Base-by-base conservation (phyloP, 2,329 filamentous ascomycete species). In the Fusarium ambrosium region DNA sequence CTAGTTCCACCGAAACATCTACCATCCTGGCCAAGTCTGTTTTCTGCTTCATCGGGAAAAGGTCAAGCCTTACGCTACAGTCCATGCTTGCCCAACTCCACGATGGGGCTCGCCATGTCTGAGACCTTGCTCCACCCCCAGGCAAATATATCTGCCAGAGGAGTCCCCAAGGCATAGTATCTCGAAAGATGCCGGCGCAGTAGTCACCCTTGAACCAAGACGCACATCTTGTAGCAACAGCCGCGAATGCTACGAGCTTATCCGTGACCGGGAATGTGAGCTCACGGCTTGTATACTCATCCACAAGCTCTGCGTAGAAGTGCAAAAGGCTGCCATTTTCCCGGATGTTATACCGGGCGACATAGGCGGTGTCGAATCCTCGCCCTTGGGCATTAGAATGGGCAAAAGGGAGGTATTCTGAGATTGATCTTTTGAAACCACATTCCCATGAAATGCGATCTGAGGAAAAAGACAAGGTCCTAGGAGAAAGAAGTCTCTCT, bases 41-140 rank as follows among this genome's bases (percentile, higher is more conserved):
- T 18, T 24, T 11, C 16, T 20, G 20, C 3, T 43, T 32, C 2
- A 2, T 11, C 24, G 27, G 48, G 4, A 45, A 16, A 2, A 58
- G n/a, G 6, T 36, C 9, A 18, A 45, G n/a, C 55, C n/a, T 58
- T 20, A 18, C 59, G 32, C 18, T 4, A 24, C 20, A 18, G n/a
- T 67, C 45, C 20, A 58, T 13, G 22, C 64, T 67, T 22, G 64
- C 64, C 64, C 64, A 67, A 32, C 64, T 67, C 64, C 64, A 67
- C 8, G 64, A 62, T 11, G 64, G 64, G 14, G 64, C 64, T 18
- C 64, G 58, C 34, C 62, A 67, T 1, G n/a, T 48, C 11, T 6
- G 27, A 2, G 59, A n/a, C 18, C 45, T 37, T 18, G 6, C 9
- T 6, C 10, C 36, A 14, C 20, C 7, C 27, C 4, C 7, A 6